Evolutionary conservation across 2,329 filamentous ascomycete genomes (phyloP), one percentile per base, ranked within the genome.

Genomic region (Neocucurbitaria cava): DNA sequence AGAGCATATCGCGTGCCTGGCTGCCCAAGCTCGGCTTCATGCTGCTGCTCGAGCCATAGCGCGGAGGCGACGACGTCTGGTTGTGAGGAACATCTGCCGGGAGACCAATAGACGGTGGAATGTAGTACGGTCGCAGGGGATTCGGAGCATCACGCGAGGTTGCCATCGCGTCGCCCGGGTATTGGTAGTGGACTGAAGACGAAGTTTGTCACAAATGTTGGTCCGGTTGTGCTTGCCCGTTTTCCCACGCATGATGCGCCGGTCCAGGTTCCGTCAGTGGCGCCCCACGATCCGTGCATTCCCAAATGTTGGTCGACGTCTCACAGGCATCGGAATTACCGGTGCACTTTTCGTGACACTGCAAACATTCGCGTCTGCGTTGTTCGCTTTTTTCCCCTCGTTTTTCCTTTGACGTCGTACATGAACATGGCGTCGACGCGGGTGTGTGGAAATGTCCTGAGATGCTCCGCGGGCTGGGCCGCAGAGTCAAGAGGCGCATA

Each of bases 1-100:
- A 88, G 58, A 97, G 87, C 56, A 96, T 89, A 74, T 95, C 89
- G 75, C 92, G 90, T 60, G 92, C 91, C 69, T 90, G 80, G 70
- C 81, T 78, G 64, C 83, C 80, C 68, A 86, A 82, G 66, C 80
- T 82, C 50, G 81, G 77, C 64, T 77, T 43, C n/a, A 23, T 75
- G 17, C 82, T 78, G 39, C 78, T 48, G 56, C 64, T 59, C 15
- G 69, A 57, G 28, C 64, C 61, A 42, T 63, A 64, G n/a, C 62
- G 76, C 43, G 79, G 68, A 53, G 75, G 46, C 74, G 70, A 49
- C 23, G 62, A 52, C 2, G 72, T 55, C 55, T 70, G 70, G 38
- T 70, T 68, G n/a, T 71, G 56, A 20, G 78, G 69, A 42, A 74
- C 66, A 50, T 80, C 80, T 48, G 80, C 77, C 43, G 83, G 80